phyloP scores from a whole-genome alignment of 2,329 filamentous ascomycete genomes.

The Xylariaceae sp. region DNA sequence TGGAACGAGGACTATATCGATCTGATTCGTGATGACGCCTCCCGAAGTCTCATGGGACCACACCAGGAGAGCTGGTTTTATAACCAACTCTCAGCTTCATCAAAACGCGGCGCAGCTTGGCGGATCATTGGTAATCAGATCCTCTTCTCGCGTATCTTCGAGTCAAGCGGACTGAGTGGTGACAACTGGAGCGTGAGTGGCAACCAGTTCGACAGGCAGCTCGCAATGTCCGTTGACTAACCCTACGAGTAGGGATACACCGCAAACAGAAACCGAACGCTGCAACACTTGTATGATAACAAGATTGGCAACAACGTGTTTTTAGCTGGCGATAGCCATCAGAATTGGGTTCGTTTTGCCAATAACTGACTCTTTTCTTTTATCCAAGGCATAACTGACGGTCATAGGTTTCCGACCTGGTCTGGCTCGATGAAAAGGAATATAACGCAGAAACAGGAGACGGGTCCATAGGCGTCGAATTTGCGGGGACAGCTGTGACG shows the following conservation, averaged over 20 bases:
- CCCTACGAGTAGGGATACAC: slow-evolving; percentile 51
- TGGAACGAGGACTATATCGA: slow-evolving; percentile 59
- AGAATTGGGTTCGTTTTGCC: slow-evolving; percentile 48
- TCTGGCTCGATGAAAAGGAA: slow-evolving; percentile 49
- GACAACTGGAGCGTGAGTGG: slow-evolving; percentile 35
- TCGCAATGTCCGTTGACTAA: neutral
- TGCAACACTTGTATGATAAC: slow-evolving; percentile 60
- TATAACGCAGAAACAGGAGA: slow-evolving; percentile 50
- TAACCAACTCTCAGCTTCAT: slow-evolving; percentile 49
- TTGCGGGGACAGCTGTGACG: slow-evolving; percentile 62
- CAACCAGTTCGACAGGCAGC: neutral
- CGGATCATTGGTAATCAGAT: slow-evolving; percentile 66
- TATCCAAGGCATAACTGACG: slow-evolving; percentile 2
- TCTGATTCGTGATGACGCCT: slow-evolving; percentile 58
- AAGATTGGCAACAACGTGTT: slow-evolving; percentile 68
- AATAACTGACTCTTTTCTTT: neutral
- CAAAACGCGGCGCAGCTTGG: slow-evolving; percentile 63
- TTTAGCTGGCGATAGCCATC: slow-evolving; percentile 64
- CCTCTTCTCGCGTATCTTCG: slow-evolving; percentile 53
- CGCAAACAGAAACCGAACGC: slow-evolving; percentile 65
- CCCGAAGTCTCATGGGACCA: slow-evolving; percentile 64
- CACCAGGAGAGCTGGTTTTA: slow-evolving; percentile 74
- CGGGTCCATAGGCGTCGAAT: slow-evolving; percentile 56
- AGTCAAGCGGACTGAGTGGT: slow-evolving; percentile 29
- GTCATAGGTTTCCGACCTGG: slow-evolving; percentile 42